Evolutionary conservation across 129 eudicot genomes (phyloP).

Genomic region (Daucus carota): DNA sequence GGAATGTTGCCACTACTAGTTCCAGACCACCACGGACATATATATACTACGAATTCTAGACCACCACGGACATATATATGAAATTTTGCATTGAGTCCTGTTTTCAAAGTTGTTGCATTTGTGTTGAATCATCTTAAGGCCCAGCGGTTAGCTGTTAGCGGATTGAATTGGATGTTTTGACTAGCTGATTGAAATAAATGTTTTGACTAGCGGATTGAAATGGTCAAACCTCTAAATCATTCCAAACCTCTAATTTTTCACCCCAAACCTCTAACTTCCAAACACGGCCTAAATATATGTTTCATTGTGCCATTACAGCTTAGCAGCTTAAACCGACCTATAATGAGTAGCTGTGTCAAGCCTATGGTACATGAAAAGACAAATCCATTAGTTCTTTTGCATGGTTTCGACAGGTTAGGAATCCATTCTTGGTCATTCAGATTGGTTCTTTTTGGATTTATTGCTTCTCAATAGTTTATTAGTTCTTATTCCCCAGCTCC

Average conservation of each 20-base stretch:
- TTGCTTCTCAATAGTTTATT: slow-evolving; percentile 25
- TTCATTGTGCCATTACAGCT: slow-evolving; percentile 31
- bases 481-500: slow-evolving; percentile 63
- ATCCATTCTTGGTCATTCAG: not conserved
- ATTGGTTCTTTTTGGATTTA: not conserved
- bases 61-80: not conserved
- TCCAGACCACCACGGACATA: not conserved
- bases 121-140: not conserved
- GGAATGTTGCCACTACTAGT: not conserved
- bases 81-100: not conserved
- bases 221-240: too few species aligned
- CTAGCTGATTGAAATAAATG: too few species aligned
- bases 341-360: slow-evolving; percentile 87
- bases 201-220: too few species aligned
- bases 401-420: slow-evolving; percentile 85
- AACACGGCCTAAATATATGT: too few species aligned
- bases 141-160: too few species aligned
- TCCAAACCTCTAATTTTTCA: too few species aligned
- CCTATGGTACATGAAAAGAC: slow-evolving; percentile 34
- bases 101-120: not conserved
- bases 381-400: slow-evolving; percentile 78
- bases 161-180: too few species aligned
- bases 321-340: slow-evolving; percentile 31
- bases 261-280: too few species aligned
- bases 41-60: not conserved